These are phyloP conservation scores for Strobilomyces echinocephalus DNA, from an alignment of 768 basidiomycete genomes.

Conservation along the genomic window DNA sequence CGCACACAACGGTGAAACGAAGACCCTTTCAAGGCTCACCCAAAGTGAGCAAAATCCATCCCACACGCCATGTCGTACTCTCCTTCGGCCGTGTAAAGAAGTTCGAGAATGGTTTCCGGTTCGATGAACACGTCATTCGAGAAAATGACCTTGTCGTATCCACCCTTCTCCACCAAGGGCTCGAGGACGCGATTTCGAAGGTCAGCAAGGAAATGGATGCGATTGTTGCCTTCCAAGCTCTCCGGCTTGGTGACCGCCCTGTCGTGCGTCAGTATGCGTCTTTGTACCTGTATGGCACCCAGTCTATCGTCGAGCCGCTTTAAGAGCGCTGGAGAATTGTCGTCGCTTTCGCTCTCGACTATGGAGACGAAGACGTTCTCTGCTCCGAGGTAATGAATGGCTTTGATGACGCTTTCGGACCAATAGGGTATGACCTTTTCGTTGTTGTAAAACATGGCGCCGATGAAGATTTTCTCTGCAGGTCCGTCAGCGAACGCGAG, in stretches of 20 bases:
- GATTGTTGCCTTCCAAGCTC: neutral
- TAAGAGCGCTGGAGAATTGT: conserved; percentile 11
- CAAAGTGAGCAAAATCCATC: conserved; percentile 34
- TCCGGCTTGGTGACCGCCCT: conserved; percentile 5
- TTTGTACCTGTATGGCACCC: conserved; percentile 8
- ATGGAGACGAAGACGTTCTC: conserved; percentile 42
- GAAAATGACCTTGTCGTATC: conserved; percentile 38
- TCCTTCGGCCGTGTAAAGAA: conserved; percentile 35
- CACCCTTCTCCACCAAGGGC: conserved; percentile 34
- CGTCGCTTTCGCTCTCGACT: conserved; percentile 34
- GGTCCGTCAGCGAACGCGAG: neutral
- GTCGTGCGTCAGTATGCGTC: conserved; percentile 13
- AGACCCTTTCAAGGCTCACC: conserved; percentile 21
- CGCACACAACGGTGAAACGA: neutral
- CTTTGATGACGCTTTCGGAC: conserved; percentile 31
- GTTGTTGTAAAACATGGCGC: conserved; percentile 39
- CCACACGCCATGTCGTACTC: conserved; percentile 43
- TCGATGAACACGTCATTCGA: conserved; percentile 41
- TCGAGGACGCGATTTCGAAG: conserved; percentile 41
- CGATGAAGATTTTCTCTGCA: conserved; percentile 17
- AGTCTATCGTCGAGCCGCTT: conserved; percentile 8
- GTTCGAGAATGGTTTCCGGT: conserved; percentile 37
- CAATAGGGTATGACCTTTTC: conserved; percentile 37
- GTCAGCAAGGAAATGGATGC: conserved; percentile 11
- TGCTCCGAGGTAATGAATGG: conserved; percentile 23